Base-by-base conservation (phyloP, 106 monocot genomes). In the Alisma plantagoaquatica region DNA sequence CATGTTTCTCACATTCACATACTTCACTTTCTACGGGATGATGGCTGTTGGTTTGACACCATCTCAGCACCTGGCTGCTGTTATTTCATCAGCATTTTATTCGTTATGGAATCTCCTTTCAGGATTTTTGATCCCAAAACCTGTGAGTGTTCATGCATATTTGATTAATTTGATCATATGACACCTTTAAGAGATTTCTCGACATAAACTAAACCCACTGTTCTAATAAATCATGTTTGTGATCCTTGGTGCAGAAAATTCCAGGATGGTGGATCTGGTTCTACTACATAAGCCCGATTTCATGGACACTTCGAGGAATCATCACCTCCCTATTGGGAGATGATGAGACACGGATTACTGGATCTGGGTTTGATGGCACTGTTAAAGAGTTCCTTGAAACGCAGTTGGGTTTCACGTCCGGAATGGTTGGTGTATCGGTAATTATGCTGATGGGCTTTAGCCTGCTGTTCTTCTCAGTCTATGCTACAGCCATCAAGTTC, bases 21-120 rank as follows among this genome's bases (percentile, higher is more conserved):
- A 79, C 72, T 79, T 75, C 62, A 79, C 79, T 10, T 79, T 84
- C 33, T 84, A 84, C 27, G 84, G 84, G 12, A 75, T 76, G 75
- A 76, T 84, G 79, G 79, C 69, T 5, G 22, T 79, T 23, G 68
- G 73, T 31, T 52, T 84, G 65, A 84, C 79, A 1, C 72, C 79
- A 11, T 14, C 56, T 14, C 75, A 79, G 38, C 72, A 79, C 1
- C 24, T 79, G 11, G 83, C 83, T 23, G 70, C 83, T 43, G 71
- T 83, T 20, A 31, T 83, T 33, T 74, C 74, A 49, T 78, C 74
- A 22, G 62, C 74, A 25, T 83, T 53, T 51, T 83, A 74, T 49
- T 70, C 70, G 2, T 31, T 83, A 20, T 83, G 83, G 83, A 83
- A 75, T 64, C 70, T 83, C 29, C 65, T 83, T n/a, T 77, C 82